phyloP scores from a whole-genome alignment of 2,329 filamentous ascomycete genomes.

The Arthrobotrys conoides region DNA sequence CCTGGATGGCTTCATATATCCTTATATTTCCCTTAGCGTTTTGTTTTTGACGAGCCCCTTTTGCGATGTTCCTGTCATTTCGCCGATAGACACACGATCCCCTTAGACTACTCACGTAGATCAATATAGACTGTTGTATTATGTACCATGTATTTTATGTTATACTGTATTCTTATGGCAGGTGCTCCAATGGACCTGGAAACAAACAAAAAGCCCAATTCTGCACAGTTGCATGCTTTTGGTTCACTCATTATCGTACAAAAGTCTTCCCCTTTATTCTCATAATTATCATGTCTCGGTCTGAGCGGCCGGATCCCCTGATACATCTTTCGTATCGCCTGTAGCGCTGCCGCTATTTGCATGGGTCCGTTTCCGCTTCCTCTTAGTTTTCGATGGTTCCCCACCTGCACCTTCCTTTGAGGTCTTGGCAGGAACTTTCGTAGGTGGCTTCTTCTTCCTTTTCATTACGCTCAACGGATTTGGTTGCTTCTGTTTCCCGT shows the following conservation, averaged over 20 bases:
- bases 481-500: slow-evolving; percentile 75
- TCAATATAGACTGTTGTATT: slow-evolving; percentile 33
- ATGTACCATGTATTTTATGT: slow-evolving; percentile 16
- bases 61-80: slow-evolving; percentile 11
- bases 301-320: slow-evolving; percentile 21
- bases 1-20: slow-evolving; percentile 40
- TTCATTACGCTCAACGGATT: slow-evolving; percentile 82
- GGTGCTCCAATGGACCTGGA: slow-evolving; percentile 14
- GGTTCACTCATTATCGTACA: slow-evolving; percentile 42
- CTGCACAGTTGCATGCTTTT: slow-evolving; percentile 13
- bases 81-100: slow-evolving; percentile 27
- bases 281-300: slow-evolving; percentile 18
- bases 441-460: slow-evolving; percentile 70
- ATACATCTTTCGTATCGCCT: slow-evolving; percentile 29
- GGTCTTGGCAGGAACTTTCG: slow-evolving; percentile 6
- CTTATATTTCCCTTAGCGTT: slow-evolving; percentile 31
- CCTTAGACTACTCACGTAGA: slow-evolving; percentile 32
- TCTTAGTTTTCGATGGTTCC: slow-evolving; percentile 44
- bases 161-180: slow-evolving; percentile 38
- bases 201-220: slow-evolving; percentile 20
- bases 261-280: not conserved
- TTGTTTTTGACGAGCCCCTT: slow-evolving; percentile 22
- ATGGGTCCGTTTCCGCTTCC: slow-evolving; percentile 56
- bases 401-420: slow-evolving; percentile 25
- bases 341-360: slow-evolving; percentile 34